These are phyloP conservation scores for Helicostylum pulchrum DNA, from an alignment of 192 early-diverging fungal species.

Conservation along the genomic window DNA sequence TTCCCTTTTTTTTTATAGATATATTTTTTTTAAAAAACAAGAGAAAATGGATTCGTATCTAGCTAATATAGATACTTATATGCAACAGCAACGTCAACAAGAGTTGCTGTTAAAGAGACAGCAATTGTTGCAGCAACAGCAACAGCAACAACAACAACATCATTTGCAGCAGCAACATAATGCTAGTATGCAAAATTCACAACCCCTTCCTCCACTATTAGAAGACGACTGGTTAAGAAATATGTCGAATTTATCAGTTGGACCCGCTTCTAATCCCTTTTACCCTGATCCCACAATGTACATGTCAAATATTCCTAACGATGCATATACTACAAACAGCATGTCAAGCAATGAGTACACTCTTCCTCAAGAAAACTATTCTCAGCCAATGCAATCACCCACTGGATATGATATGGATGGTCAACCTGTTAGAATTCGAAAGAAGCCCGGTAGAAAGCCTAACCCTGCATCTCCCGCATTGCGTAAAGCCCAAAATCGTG, in stretches of 20 bases:
- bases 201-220: no score
- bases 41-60: slow-evolving; percentile 26
- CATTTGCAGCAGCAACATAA: slow-evolving; percentile 6
- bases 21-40: not conserved
- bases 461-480: slow-evolving; percentile 57
- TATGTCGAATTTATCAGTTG: slow-evolving; percentile 1
- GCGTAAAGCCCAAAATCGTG: slow-evolving; percentile 77
- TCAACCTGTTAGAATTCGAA: slow-evolving; percentile 23
- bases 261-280: no score
- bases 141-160: slow-evolving; percentile 14
- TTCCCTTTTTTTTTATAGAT: slow-evolving; percentile 11
- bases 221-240: no score
- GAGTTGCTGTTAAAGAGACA: not conserved
- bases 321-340: not conserved
- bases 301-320: not conserved
- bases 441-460: slow-evolving; percentile 56
- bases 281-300: no score
- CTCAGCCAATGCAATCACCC: no score
- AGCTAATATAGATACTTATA: slow-evolving; percentile 22
- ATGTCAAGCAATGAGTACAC: no score
- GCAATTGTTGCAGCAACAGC: not conserved
- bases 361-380: no score
- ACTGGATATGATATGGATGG: slow-evolving; percentile 10
- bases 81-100: slow-evolving; percentile 12
- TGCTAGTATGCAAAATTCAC: no score